These are phyloP conservation scores for Hymenoscyphus fructigenus DNA, from an alignment of 2,329 filamentous ascomycete species.

Conservation along the genomic window DNA sequence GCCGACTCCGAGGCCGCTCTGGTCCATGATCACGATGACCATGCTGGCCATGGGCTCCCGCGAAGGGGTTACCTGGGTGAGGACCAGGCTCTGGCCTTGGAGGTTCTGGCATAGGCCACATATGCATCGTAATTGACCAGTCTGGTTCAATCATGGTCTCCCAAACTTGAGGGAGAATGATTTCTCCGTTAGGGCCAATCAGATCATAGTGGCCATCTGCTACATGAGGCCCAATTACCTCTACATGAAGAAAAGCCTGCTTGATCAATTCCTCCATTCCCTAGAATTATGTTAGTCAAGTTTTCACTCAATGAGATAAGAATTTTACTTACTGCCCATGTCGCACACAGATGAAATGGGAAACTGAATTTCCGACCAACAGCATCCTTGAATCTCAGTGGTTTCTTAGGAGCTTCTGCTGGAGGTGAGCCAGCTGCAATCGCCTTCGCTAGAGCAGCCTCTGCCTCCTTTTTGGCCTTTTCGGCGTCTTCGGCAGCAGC, in stretches of 20 bases:
- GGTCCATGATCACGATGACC: conserved; percentile 6
- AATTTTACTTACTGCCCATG: conserved; percentile 66
- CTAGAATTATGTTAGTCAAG: conserved; percentile 44
- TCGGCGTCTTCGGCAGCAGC: conserved; percentile 9
- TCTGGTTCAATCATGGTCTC: conserved; percentile 79
- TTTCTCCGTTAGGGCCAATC: conserved; percentile 75
- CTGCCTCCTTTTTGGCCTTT: conserved; percentile 1
- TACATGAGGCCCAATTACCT: conserved; percentile 73
- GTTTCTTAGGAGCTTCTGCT: conserved; percentile 15
- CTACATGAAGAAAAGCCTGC: conserved; percentile 79
- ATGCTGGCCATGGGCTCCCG: not conserved
- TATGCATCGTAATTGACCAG: conserved; percentile 67
- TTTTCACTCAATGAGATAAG: conserved; percentile 6
- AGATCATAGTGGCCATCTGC: conserved; percentile 78
- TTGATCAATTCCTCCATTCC: conserved; percentile 86
- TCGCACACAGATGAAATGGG: conserved; percentile 79
- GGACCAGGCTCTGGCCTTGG: conserved; percentile 18
- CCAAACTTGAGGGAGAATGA: conserved; percentile 80
- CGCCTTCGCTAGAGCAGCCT: conserved; percentile 9
- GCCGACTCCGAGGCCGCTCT: conserved; percentile 14
- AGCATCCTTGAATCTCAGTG: conserved; percentile 71
- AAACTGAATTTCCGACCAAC: conserved; percentile 92
- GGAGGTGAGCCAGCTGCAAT: conserved; percentile 10
- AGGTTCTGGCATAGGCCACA: conserved; percentile 60
- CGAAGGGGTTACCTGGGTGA: conserved; percentile 13